These are phyloP conservation scores for Epichloe elymi DNA, from an alignment of 2,329 filamentous ascomycete genomes.

Conservation along the genomic window DNA sequence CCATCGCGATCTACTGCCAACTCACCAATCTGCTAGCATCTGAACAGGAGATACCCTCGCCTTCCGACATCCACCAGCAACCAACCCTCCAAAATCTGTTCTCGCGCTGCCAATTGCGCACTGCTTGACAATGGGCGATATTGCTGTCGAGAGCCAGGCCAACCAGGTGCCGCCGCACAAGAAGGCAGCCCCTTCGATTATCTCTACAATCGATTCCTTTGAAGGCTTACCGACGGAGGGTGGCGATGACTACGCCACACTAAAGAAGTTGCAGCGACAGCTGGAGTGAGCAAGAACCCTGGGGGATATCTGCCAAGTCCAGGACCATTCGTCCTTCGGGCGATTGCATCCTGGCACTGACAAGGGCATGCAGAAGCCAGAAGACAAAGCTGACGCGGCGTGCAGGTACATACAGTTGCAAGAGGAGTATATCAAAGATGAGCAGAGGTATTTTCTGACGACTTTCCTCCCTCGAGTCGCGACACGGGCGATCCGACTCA, in stretches of 20 bases:
- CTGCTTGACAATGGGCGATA: slow-evolving; percentile 62
- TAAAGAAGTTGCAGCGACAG: slow-evolving; percentile 95
- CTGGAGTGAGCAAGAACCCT: slow-evolving; percentile 54
- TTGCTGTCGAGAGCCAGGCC: slow-evolving; percentile 68
- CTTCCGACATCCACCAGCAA: neutral
- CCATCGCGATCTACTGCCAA: neutral
- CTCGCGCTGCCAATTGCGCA: slow-evolving; percentile 1
- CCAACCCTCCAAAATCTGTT: neutral
- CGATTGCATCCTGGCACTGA: neutral
- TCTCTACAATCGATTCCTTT: slow-evolving; percentile 80
- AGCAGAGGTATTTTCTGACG: slow-evolving; percentile 56
- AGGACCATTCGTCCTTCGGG: neutral
- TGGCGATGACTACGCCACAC: slow-evolving; percentile 82
- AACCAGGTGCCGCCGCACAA: slow-evolving; percentile 65
- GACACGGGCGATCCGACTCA: no score
- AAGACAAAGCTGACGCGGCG: slow-evolving; percentile 14
- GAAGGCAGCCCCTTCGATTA: slow-evolving; percentile 63
- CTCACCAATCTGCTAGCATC: neutral
- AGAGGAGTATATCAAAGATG: slow-evolving; percentile 99
- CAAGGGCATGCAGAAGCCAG: neutral
- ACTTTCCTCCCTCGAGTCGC: neutral
- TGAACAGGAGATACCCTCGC: neutral
- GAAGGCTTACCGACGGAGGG: slow-evolving; percentile 72
- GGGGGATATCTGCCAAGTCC: neutral
- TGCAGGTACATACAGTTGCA: slow-evolving; percentile 83